Conservation (phyloP, 1,284 basidiomycete genomes). For the Kwoniella shivajii region DNA sequence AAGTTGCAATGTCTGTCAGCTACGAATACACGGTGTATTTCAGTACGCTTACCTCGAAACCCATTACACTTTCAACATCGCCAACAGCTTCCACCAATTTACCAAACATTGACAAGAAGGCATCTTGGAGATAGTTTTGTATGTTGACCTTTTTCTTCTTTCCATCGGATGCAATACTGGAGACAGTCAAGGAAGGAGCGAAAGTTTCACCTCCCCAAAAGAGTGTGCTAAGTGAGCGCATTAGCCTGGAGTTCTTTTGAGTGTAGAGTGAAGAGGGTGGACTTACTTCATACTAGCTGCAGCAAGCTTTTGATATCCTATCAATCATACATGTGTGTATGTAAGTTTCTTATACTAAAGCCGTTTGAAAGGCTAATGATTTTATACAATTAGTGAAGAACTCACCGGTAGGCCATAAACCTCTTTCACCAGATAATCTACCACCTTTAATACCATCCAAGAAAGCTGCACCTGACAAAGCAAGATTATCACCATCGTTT, state of each 20-base stretch:
- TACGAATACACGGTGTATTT: too few relatives aligned
- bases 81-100: conserved; percentile 69
- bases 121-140: conserved; percentile 79
- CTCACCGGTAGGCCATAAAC: conserved; percentile 73
- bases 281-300: conserved; percentile 83
- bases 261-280: background rate
- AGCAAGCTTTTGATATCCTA: conserved; percentile 82
- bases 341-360: background rate
- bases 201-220: conserved; percentile 91
- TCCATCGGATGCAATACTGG: conserved; percentile 56
- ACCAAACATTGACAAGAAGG: conserved; percentile 78
- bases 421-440: conserved; percentile 61
- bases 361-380: too few relatives aligned
- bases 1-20: background rate
- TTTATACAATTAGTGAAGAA: too few relatives aligned
- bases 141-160: conserved; percentile 61
- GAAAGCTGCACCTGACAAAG: conserved; percentile 81
- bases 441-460: conserved; percentile 68
- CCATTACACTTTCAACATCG: conserved; percentile 75
- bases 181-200: conserved; percentile 68
- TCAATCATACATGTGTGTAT: background rate
- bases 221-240: conserved; percentile 59
- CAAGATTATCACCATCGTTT: conserved; percentile 61
- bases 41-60: conserved; percentile 83
- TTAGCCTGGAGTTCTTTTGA: conserved; percentile 20